Base-by-base conservation (phyloP, 1,284 basidiomycete species). In the Trametes polyzona region DNA sequence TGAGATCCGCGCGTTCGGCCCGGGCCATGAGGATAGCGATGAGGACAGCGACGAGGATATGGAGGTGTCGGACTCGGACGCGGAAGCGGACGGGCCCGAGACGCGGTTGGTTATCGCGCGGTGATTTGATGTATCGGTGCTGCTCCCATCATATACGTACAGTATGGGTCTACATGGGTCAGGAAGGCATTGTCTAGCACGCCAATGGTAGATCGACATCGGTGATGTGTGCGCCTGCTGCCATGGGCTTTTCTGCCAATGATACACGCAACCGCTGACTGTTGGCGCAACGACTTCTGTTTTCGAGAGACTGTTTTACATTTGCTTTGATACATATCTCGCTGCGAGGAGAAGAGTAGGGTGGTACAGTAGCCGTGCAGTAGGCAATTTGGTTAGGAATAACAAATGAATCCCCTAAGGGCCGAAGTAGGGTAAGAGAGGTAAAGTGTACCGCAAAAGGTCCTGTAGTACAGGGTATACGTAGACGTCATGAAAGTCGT, bases 401-500 rank as follows among this genome's bases (percentile, higher is more conserved):
- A n/a, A 35, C 16, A 4, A 12, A 21, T 39, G 42, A 46, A 52
- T 30, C 42, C 52, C 17, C 19, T 14, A 39, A 8, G 29, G 39
- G 48, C 49, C 48, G 43, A 46, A 52, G 55, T 62, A 62, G 32
- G 29, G 43, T 59, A 59, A 32, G 24, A 42, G 17, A 17, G 35
- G 32, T 42, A 35, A 47, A 40, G 37, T 35, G 30, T 29, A 36
- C 43, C 44, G 42, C 11, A 4, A 30, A 43, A 37, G 17, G 42
- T 42, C 39, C 32, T 19, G 35, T n/a, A 19, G 52, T 55, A 47
- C 44, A 49, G 52, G 62, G 62, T 61, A 61, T 64, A 44, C 41
- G 62, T 61, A 61, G 61, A 44, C 41, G 47, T 61, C 59, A 52
- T 61, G 23, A 47, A 16, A n/a, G 46, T 64, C 58, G 53, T 64